Evolutionary conservation across 768 basidiomycete species (phyloP).

Genomic region (Vishniacozyma victoriae): DNA sequence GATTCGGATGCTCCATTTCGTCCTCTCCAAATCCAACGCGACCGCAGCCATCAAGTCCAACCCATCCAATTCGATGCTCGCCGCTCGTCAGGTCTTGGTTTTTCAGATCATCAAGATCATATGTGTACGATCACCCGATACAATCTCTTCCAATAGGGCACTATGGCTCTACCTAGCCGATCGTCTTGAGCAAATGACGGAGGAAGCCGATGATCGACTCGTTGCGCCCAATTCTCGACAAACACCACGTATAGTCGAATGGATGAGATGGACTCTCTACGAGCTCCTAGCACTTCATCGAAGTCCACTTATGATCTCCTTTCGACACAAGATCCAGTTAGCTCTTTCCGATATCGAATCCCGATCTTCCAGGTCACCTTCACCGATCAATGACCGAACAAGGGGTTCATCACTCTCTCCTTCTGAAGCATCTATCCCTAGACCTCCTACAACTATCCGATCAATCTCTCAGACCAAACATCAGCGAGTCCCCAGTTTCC

Average conservation of each 20-base stretch:
- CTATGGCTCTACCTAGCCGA: slow-evolving; percentile 27
- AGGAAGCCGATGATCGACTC: slow-evolving; percentile 12
- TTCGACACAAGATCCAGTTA: slow-evolving; percentile 18
- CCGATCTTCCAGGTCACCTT: slow-evolving; percentile 13
- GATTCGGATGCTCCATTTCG: slow-evolving; percentile 19
- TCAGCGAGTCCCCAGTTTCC: too few species aligned
- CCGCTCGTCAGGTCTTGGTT: too few species aligned
- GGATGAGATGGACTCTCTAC: slow-evolving; percentile 31
- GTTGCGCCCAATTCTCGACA: background rate
- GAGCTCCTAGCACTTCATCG: slow-evolving; percentile 23
- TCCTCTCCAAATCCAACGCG: slow-evolving; percentile 1
- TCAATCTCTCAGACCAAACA: too few species aligned
- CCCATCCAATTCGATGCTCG: too few species aligned
- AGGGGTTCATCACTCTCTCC: slow-evolving; percentile 11
- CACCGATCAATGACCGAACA: slow-evolving; percentile 7
- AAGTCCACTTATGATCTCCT: slow-evolving; percentile 20
- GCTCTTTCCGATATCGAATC: slow-evolving; percentile 3
- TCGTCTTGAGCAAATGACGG: slow-evolving; percentile 4
- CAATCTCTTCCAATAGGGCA: slow-evolving; percentile 18
- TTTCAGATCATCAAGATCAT: slow-evolving; percentile 36
- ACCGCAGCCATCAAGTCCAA: background rate
- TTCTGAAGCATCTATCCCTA: too few species aligned
- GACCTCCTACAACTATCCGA: too few species aligned
- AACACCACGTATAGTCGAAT: slow-evolving; percentile 21
- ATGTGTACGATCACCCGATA: slow-evolving; percentile 20